Evolutionary conservation across 805 yeast species (phyloP), one percentile per base, ranked within the genome.

Genomic region (Cyberlindnera maclurae): DNA sequence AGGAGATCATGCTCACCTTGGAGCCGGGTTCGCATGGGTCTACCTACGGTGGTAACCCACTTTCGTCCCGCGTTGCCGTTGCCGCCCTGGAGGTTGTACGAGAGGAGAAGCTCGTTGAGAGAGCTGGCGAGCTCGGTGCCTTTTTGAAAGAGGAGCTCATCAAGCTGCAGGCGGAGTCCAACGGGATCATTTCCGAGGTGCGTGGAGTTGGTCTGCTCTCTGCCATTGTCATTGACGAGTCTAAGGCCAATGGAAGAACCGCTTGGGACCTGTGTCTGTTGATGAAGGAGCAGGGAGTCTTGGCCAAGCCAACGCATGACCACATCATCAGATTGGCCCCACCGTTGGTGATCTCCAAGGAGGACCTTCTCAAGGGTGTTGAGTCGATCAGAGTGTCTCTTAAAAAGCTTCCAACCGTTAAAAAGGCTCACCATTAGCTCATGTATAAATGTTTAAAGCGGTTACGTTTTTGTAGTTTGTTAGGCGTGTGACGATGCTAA

Each of bases 11-110:
- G 96, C 73, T 79, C 48, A 77, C 86, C 47, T 73, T 90, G 51
- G 86, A 84, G 46, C 95, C 97, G 20, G 97, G 97, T 39, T 85
- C 96, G 26, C 97, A 90, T 64, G 97, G 97, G 37, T 89, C 97
- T 22, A 90, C 97, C 16, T 90, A 85, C 60, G 97, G 97, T 64
- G 97, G 97, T 62, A 90, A 88, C 67, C 96, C 97, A 49, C 73
- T 90, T 59, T 90, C 95, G 16, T 86, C 95, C 49, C 75, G 86
- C 40, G 96, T 87, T 15, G 93, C 97, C 44, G 79, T 86, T 59
- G 96, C 96, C 42, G 96, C 97, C 10, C 71, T 90, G 49, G 75
- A 87, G 52, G 97, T 90, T 38, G 86, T 90, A 40, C 75, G 73
- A 60, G 95, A 90, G 51, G 97, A 90, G 65, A 71, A 79, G 18